Evolutionary conservation across 108 stramenopile species (phyloP), one percentile per base, ranked within the genome.

Genomic region (Conticribra guillardii): DNA sequence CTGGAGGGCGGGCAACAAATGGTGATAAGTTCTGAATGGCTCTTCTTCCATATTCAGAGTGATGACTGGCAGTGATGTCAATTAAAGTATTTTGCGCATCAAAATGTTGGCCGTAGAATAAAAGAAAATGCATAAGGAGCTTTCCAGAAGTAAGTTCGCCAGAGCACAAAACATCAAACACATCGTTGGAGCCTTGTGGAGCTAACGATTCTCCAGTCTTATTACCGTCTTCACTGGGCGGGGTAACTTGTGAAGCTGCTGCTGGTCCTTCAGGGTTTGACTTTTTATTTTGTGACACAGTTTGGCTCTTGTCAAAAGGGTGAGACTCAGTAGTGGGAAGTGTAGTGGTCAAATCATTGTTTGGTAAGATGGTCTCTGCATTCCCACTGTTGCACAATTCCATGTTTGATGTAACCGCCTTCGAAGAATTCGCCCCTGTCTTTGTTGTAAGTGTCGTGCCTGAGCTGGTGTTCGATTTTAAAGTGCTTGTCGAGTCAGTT

Each of bases 31-130:
- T 64, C 45, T 85, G 82, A 30, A 83, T 53, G 47, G 76, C 66
- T 56, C 84, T 68, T 44, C 46, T 68, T 24, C 71, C 76, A 60
- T 67, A 81, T 18, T 83, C 67, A 4, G 77, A 63, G 41, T 79
- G 71, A 26, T 75, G 76, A 14, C 79, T 90, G 30, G 82, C 84
- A 54, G 84, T 87, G 33, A 87, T 71, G 69, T 95, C 94, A 57
- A 95, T 90, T 44, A 85, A 84, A 17, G 89, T 88, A 14, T 83
- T 47, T 23, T 83, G 77, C 11, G 94, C 83, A 66, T 96, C 91
- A 71, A 96, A 96, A 61, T 90, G 87, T 23, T 88, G 86, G 1
- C 94, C 94, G 54, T 91, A 96, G 64, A 88, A 90, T 30, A 91
- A 74, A 22, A 96, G 78, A 64, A 93, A 93, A 65, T 93, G 91